Evolutionary conservation across 345 rosid genomes (phyloP).

Genomic region (Erysimum cheiranthoides): DNA sequence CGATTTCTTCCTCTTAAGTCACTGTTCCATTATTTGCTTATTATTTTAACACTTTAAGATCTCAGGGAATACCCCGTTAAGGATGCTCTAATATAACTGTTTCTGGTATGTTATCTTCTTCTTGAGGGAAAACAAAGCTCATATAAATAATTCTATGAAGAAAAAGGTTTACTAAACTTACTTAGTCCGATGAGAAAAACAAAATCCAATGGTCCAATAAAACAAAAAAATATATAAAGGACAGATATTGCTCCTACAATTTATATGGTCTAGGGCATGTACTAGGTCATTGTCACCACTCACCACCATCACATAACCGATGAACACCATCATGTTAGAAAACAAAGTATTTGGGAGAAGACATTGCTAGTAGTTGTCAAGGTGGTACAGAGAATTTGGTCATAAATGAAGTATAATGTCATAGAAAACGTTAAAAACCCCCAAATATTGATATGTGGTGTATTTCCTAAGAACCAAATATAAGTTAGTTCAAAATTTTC

Average conservation of each 20-base stretch:
- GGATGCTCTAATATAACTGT: not conserved
- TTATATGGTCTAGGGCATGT: slow-evolving; percentile 13
- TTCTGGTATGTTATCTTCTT: not conserved
- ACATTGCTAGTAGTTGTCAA: not conserved
- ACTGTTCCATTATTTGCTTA: no score
- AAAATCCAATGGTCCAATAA: not conserved
- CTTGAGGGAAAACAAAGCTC: not conserved
- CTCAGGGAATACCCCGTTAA: no score
- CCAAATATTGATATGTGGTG: not conserved
- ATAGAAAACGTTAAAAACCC: not conserved
- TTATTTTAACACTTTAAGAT: no score
- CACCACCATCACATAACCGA: slow-evolving; percentile 2
- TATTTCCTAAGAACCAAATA: not conserved
- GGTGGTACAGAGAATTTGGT: not conserved
- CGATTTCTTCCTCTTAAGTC: no score
- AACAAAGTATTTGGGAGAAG: slow-evolving; percentile 17
- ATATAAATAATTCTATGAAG: not conserved
- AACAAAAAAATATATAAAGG: not conserved
- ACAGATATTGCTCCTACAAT: not conserved
- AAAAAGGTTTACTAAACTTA: slow-evolving; percentile 9
- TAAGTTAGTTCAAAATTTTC: not conserved
- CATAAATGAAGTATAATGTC: not conserved
- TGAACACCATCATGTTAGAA: slow-evolving; percentile 4
- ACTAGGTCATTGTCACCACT: slow-evolving; percentile 13
- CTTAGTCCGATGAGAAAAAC: slow-evolving; percentile 9